A percentile compares a stretch with the other conserved stretches of the same genome.
Evolutionary conservation across 2,329 filamentous ascomycete species (phyloP).

Genomic region (Helotiales sp.): DNA sequence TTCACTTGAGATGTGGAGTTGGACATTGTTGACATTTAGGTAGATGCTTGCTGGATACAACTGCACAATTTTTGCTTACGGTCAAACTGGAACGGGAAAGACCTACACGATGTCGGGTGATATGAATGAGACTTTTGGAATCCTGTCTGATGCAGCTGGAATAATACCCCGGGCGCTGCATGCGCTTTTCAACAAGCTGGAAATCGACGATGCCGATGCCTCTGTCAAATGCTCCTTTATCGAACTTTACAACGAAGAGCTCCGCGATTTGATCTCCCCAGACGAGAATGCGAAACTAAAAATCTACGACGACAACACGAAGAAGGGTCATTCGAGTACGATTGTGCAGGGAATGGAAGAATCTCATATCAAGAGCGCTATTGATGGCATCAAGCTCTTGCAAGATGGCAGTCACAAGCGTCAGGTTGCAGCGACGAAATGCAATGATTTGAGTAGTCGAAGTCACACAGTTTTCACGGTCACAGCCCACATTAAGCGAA

Average conservation of each 20-base stretch:
- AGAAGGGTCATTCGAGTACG: conserved; percentile 83
- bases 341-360: conserved; percentile 98
- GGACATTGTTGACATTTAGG: conserved; percentile 21
- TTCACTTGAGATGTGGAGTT: not conserved
- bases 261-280: conserved; percentile 82
- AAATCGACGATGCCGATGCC: conserved; percentile 77
- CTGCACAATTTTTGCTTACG: conserved; percentile 98
- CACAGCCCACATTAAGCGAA: conserved; percentile 85
- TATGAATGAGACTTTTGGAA: conserved; percentile 84
- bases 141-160: conserved; percentile 88
- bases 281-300: conserved; percentile 90
- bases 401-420: conserved; percentile 90
- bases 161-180: conserved; percentile 94
- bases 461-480: conserved; percentile 98
- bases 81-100: conserved; percentile 96
- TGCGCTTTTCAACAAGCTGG: conserved; percentile 83
- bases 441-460: conserved; percentile 95
- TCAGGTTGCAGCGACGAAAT: conserved; percentile 99
- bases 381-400: conserved; percentile 85
- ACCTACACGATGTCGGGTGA: conserved; percentile 99
- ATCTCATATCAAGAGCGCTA: conserved; percentile 83
- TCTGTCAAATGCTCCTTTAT: conserved; percentile 98
- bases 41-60: conserved; percentile 95
- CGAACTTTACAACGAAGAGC: conserved; percentile 96
- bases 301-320: conserved; percentile 89